Conservation (phyloP, 2,329 filamentous ascomycete genomes). For the Fusarium compactum region DNA sequence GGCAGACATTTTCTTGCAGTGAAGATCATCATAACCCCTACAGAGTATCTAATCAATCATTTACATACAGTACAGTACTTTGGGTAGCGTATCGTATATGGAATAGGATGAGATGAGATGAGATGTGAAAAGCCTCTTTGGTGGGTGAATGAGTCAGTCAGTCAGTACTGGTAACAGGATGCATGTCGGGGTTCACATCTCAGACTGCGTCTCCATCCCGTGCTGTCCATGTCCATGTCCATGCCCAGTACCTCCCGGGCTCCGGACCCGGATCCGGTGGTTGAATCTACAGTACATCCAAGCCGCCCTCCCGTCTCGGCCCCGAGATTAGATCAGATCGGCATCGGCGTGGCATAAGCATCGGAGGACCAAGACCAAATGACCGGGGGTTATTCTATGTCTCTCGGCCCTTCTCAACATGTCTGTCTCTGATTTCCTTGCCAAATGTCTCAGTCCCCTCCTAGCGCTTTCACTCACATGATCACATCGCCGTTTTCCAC, state of each 20-base stretch:
- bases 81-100: background rate
- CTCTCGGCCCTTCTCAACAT: background rate
- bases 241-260: background rate
- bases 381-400: background rate
- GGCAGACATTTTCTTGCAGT: background rate
- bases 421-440: background rate
- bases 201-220: background rate
- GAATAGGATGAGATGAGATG: background rate
- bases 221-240: background rate
- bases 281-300: background rate
- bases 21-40: conserved; percentile 2
- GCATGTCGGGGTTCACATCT: too few relatives aligned
- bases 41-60: conserved; percentile 33
- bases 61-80: background rate
- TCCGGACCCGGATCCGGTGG: conserved; percentile 18
- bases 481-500: conserved; percentile 16
- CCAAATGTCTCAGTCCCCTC: background rate
- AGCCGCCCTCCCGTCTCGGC: conserved; percentile 2
- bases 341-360: background rate
- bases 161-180: background rate
- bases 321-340: conserved; percentile 17
- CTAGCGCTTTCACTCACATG: conserved; percentile 18
- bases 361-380: background rate
- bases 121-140: background rate
- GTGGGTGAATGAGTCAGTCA: conserved; percentile 4